A percentile compares a stretch with the other conserved stretches of the same genome.
Conservation (phyloP, 345 rosid species). For the Brassica incana region DNA sequence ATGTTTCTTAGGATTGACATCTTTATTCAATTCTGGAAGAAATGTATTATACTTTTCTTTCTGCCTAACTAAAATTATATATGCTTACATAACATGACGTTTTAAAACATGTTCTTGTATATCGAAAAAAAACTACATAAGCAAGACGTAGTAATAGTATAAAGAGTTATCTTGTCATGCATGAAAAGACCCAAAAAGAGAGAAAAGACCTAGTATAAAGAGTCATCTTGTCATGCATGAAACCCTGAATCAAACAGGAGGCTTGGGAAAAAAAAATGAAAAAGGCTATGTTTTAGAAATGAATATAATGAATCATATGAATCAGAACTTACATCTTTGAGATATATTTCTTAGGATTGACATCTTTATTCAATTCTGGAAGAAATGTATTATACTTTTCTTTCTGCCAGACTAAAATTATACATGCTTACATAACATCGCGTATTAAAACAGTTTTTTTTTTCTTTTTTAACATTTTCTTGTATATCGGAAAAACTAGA, state of each 20-base stretch:
- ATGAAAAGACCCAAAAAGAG: neutral
- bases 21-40: neutral
- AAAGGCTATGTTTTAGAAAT: neutral
- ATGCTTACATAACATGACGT: neutral
- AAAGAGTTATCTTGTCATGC: neutral
- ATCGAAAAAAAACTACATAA: neutral
- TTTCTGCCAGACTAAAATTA: neutral
- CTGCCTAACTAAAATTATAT: neutral
- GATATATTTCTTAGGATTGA: neutral
- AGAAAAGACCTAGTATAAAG: neutral
- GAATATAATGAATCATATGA: neutral
- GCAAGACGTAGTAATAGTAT: neutral
- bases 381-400: neutral
- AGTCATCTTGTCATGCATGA: neutral
- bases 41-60: neutral
- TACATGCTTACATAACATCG: neutral
- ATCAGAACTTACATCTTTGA: neutral
- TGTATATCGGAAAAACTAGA: neutral
- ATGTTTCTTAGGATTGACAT: neutral
- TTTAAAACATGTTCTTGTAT: neutral
- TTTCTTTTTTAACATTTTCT: neutral
- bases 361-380: neutral
- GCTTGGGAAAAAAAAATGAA: neutral
- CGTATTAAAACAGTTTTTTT: neutral
- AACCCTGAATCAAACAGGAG: neutral